phyloP scores from a whole-genome alignment of 2,329 filamentous ascomycete genomes.

The Chalaropsis ovoidea region DNA sequence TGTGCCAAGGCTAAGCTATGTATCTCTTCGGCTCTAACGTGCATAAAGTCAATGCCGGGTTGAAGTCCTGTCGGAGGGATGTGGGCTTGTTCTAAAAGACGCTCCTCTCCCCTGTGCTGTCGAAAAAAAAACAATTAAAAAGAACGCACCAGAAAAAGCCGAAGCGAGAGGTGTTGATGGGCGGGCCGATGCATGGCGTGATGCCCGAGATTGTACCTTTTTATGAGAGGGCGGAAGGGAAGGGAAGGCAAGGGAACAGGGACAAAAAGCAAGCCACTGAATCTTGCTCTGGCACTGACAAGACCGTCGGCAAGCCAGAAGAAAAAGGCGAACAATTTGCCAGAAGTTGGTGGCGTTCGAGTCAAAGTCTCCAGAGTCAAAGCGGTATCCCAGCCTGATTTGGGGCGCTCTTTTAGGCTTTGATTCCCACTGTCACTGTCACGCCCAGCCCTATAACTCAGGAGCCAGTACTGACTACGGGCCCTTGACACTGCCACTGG shows the following conservation, averaged over 20 bases:
- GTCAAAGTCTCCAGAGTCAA: slow-evolving; percentile 3
- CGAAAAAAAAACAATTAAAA: slow-evolving; percentile 4
- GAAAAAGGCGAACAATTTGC: neutral
- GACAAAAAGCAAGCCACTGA: neutral
- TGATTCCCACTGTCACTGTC: slow-evolving; percentile 7
- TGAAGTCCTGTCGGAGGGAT: neutral
- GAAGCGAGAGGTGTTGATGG: slow-evolving; percentile 9
- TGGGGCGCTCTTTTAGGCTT: neutral
- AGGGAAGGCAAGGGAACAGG: neutral
- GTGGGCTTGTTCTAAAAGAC: neutral
- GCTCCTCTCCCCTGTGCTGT: neutral
- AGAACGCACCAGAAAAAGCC: neutral
- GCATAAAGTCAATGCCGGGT: slow-evolving; percentile 9
- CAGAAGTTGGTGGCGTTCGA: slow-evolving; percentile 12
- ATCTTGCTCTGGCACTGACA: neutral
- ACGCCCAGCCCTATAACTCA: neutral
- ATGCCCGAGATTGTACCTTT: slow-evolving; percentile 4
- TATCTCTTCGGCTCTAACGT: neutral
- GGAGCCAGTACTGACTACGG: neutral
- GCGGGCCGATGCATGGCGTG: slow-evolving; percentile 11
- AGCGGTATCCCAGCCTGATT: neutral
- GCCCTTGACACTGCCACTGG: neutral
- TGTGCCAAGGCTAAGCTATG: neutral
- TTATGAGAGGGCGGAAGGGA: neutral
- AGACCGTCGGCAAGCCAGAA: neutral